phyloP scores from a whole-genome alignment of 345 rosid genomes.

The Diplotaxis tenuifolia region DNA sequence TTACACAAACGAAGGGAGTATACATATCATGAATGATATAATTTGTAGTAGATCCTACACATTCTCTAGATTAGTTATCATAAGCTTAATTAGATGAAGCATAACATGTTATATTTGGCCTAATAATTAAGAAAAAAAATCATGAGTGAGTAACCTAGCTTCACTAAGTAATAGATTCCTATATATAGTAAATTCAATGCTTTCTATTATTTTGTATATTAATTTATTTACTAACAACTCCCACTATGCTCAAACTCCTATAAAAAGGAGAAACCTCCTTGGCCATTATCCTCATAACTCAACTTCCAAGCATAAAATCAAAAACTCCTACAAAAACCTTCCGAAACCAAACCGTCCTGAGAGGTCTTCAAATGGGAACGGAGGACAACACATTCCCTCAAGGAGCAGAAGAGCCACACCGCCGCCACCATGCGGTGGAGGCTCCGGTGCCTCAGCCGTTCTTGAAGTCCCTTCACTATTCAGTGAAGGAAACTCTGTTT shows the following conservation, averaged over 20 bases:
- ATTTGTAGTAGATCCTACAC: neutral
- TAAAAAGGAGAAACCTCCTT: slow-evolving; percentile 25
- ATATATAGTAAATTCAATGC: neutral
- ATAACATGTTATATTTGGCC: neutral
- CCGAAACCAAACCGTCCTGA: neutral
- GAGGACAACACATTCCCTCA: slow-evolving; percentile 34
- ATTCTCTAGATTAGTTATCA: neutral
- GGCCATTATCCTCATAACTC: slow-evolving; percentile 22
- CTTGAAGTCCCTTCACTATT: slow-evolving; percentile 52
- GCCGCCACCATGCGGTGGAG: slow-evolving; percentile 48
- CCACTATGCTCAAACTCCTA: slow-evolving; percentile 29
- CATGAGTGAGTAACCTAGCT: neutral
- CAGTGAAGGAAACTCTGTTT: slow-evolving; percentile 77
- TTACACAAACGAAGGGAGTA: no score
- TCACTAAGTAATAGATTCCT: neutral
- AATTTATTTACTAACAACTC: neutral
- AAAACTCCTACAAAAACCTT: neutral
- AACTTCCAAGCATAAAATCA: neutral
- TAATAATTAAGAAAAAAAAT: neutral
- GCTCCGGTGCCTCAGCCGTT: slow-evolving; percentile 79
- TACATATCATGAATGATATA: neutral
- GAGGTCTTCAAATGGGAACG: slow-evolving; percentile 36
- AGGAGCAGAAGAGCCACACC: slow-evolving; percentile 39
- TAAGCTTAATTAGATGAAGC: neutral
- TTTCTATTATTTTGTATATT: neutral